Evolutionary conservation across 352 stramenopile species (phyloP), one percentile per base, ranked within the genome.

Genomic region (Phytophthora citricola): DNA sequence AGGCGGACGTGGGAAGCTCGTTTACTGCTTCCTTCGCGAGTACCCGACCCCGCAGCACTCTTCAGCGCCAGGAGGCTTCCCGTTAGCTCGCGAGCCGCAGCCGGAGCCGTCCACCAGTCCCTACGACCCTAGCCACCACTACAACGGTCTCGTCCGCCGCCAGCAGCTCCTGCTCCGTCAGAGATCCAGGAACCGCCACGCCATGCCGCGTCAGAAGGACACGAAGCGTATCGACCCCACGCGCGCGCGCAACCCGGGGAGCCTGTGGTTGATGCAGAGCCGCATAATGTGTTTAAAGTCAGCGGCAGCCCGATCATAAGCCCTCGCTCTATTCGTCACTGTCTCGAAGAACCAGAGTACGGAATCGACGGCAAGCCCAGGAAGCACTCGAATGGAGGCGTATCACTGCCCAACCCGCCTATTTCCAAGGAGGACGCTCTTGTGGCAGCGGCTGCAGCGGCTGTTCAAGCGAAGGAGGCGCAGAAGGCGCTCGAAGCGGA

Each of bases 271-370:
- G 69, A 78, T 32, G 63, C 65, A n/a, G 78, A 84, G 48, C 58
- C 71, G 41, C 76, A 86, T 40, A 65, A 79, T 52, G 71, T 87
- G n/a, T 85, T 90, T 52, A 82, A 81, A 58, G 66, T 75, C 38
- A 86, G 87, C 48, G 79, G 79, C 43, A 83, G 66, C 36, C 76
- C 79, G 14, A 91, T 86, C 39, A 86, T 91, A 49, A 92, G 84
- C 45, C 84, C 84, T n/a, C 64, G 81, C 1, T 81, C 79, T 11
- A 90, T 92, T 65, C 79, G 78, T 48, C 86, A 88, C 58, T 88
- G 75, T 17, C 69, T 92, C 20, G 74, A 76, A 9, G 83, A 90
- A 54, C 71, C 81, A 26, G 72, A 85, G 47, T 83, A 77, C 44
- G 79, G 76, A 15, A 53, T 84, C 15, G 69, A 89, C 17, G 73